phyloP scores from a whole-genome alignment of 306 rosid genomes.

The Vigna hirtella region DNA sequence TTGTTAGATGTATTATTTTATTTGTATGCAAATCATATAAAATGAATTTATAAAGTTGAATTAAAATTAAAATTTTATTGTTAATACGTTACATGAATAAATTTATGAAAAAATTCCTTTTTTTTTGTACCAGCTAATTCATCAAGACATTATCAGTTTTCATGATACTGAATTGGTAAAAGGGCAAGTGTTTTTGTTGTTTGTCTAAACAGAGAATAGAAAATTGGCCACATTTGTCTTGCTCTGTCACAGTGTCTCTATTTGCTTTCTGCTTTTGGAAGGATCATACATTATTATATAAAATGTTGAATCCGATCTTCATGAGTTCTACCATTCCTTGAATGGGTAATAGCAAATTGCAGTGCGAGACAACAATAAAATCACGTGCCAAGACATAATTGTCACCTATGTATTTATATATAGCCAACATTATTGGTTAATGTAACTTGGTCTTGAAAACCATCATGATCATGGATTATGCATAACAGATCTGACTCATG shows the following conservation, averaged over 20 bases:
- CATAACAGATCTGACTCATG: slow-evolving; percentile 16
- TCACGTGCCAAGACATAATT: slow-evolving; percentile 53
- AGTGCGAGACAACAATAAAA: slow-evolving; percentile 30
- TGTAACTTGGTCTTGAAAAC: slow-evolving; percentile 35
- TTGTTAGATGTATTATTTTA: too few relatives aligned
- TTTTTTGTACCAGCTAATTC: slow-evolving; percentile 28
- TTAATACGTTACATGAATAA: neutral
- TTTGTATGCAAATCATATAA: too few relatives aligned
- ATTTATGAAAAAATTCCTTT: neutral
- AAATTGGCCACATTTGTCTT: slow-evolving; percentile 39
- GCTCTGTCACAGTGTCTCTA: slow-evolving; percentile 32
- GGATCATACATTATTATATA: neutral
- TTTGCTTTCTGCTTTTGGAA: slow-evolving; percentile 23
- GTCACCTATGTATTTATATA: slow-evolving; percentile 41
- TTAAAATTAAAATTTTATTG: too few relatives aligned
- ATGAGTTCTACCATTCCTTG: slow-evolving; percentile 29
- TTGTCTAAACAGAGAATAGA: slow-evolving; percentile 6
- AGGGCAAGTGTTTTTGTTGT: slow-evolving; percentile 25
- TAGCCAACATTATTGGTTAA: slow-evolving; percentile 38
- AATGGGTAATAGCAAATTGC: slow-evolving; percentile 11
- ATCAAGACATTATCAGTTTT: slow-evolving; percentile 16
- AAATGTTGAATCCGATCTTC: slow-evolving; percentile 39
- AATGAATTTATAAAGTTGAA: too few relatives aligned
- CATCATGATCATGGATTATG: slow-evolving; percentile 40
- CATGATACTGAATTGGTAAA: slow-evolving; percentile 13